Conservation (phyloP, 1,139 yeast genomes). For the Geotrichum klebahnii region DNA sequence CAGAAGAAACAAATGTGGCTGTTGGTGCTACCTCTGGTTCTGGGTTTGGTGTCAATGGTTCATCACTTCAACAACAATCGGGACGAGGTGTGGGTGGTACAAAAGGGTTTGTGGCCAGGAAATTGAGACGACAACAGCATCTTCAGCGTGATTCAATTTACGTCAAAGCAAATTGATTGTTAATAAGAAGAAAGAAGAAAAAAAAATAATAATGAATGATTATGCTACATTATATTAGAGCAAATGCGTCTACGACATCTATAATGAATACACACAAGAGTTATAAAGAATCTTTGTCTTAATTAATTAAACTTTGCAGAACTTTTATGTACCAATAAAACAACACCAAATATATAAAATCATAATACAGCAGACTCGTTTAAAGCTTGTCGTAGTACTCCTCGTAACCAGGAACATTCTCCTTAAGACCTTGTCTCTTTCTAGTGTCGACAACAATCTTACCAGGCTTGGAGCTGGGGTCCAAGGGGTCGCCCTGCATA, state of each 20-base stretch:
- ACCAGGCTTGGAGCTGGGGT: slow-evolving; percentile 93
- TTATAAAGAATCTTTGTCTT: slow-evolving; percentile 62
- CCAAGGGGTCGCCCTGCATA: slow-evolving; percentile 88
- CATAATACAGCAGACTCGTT: slow-evolving; percentile 36
- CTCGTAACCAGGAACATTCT: slow-evolving; percentile 96
- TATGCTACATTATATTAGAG: too few species aligned
- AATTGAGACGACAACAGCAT: too few species aligned
- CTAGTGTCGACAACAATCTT: slow-evolving; percentile 82
- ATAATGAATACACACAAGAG: slow-evolving; percentile 56
- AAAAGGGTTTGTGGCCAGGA: too few species aligned
- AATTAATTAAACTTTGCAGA: slow-evolving; percentile 51
- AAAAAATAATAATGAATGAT: too few species aligned
- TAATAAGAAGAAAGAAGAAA: too few species aligned
- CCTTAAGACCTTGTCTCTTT: slow-evolving; percentile 97
- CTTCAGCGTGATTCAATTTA: slow-evolving; percentile 39
- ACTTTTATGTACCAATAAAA: slow-evolving; percentile 32
- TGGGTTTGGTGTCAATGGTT: too few species aligned
- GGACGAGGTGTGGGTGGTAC: too few species aligned
- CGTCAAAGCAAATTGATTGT: slow-evolving; percentile 31
- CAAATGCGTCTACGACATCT: slow-evolving; percentile 55
- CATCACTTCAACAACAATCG: too few species aligned
- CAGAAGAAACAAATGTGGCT: slow-evolving; percentile 23
- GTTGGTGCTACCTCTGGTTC: too few species aligned
- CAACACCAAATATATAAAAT: slow-evolving; percentile 8
- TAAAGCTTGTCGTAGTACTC: slow-evolving; percentile 99